Base-by-base conservation (phyloP, 148 eudicot species). In the Silene uniflora region DNA sequence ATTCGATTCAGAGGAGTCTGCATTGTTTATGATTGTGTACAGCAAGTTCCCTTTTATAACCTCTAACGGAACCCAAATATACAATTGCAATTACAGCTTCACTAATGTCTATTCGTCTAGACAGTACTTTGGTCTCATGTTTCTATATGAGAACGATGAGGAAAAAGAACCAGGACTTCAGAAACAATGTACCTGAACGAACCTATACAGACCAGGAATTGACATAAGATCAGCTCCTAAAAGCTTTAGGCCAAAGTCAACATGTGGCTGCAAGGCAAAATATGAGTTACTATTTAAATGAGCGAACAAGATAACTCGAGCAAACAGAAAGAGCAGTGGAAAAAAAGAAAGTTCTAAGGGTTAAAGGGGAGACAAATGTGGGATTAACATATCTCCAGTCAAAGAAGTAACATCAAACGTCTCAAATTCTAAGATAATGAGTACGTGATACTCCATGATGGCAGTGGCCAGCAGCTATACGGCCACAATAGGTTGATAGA, bases 161-260 rank as follows among this genome's bases (percentile, higher is more conserved):
- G 24, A 18, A 21, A 6, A 76, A 44, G 17, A 21, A 47, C 47
- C 10, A 79, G 67, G n/a, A 19, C 39, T 75, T 49, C 17, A 69
- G 54, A 68, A 44, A 61, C 35, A 62, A 22, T 35, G 14, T 88
- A 93, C 98, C 98, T 93, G 97, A 69, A 89, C 94, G 68, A 88
- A 82, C 77, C 90, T 80, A 82, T 91, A 93, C 73, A 86, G 76
- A 64, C 98, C 98, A 58, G 98, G 98, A 81, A 93, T 87, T 39
- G 98, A 87, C 98, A 93, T 93, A 69, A 93, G 89, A 88, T 93
- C 98, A 81, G 97, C 97, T 76, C 98, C 98, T 22, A 86, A 62
- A 73, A 93, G 84, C 87, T 87, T 93, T 39, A 93, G 86, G 59
- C 97, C 98, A 78, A 93, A 93, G 80, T 93, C 98, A 77, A 93